Conservation (phyloP, 257 asterid genomes). For the Datura wrightii region DNA sequence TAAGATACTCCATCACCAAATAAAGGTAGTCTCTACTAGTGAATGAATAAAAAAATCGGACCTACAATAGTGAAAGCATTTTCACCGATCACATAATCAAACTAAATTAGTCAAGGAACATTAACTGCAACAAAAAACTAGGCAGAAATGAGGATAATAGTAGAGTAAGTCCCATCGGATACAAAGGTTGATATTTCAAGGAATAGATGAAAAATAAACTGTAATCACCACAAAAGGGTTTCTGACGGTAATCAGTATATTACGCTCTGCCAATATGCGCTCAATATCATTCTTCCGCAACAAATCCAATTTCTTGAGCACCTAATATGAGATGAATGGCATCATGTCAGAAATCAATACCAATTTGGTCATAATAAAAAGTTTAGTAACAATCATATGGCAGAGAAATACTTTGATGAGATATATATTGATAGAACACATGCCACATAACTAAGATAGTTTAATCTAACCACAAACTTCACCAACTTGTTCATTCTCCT, state of each 20-base stretch:
- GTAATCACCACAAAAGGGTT: constrained; percentile 91
- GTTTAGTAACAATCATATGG: constrained; percentile 3
- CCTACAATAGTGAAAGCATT: constrained; percentile 56
- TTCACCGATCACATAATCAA: constrained; percentile 26
- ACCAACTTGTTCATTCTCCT: constrained; percentile 12
- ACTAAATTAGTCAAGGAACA: constrained; percentile 32
- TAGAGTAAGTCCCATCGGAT: constrained; percentile 13
- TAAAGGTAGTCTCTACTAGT: constrained; percentile 89
- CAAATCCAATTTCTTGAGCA: constrained; percentile 90
- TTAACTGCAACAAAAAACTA: background rate
- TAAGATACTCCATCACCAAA: constrained; percentile 97
- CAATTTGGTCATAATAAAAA: constrained; percentile 17
- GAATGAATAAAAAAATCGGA: constrained; percentile 92
- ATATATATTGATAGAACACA: constrained; percentile 20
- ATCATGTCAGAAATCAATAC: constrained; percentile 37
- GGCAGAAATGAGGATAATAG: background rate
- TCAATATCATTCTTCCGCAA: constrained; percentile 94
- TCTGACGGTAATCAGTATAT: constrained; percentile 90
- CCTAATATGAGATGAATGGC: constrained; percentile 59
- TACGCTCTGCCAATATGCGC: constrained; percentile 95
- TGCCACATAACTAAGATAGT: background rate
- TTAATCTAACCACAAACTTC: constrained; percentile 27
- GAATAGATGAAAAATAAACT: background rate
- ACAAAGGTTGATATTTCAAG: constrained; percentile 11
- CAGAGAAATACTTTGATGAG: constrained; percentile 15